These are phyloP conservation scores for Neurospora tetraspora DNA, from an alignment of 495 filamentous ascomycete genomes.

Conservation along the genomic window DNA sequence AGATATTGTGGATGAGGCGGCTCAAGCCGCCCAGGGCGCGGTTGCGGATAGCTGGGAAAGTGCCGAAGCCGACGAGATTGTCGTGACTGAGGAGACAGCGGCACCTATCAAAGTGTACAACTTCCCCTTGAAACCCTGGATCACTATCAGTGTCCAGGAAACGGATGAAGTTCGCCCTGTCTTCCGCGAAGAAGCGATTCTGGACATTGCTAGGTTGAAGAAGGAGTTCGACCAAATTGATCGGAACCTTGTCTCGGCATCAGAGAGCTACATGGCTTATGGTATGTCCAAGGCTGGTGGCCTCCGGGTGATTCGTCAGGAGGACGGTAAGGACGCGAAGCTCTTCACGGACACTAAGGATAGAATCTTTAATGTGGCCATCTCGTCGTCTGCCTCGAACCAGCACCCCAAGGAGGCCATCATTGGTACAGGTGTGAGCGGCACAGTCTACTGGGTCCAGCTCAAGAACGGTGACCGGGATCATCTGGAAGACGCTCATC, in stretches of 20 bases:
- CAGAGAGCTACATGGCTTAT: slow-evolving; percentile 87
- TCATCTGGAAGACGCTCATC: slow-evolving; percentile 56
- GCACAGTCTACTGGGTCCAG: slow-evolving; percentile 84
- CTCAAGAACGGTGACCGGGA: slow-evolving; percentile 63
- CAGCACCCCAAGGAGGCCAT: slow-evolving; percentile 57
- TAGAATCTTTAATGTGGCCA: slow-evolving; percentile 85
- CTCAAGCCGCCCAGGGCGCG: slow-evolving; percentile 31
- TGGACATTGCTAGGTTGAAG: slow-evolving; percentile 85
- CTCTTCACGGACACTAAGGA: slow-evolving; percentile 80
- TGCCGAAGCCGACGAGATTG: slow-evolving; percentile 59
- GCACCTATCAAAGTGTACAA: slow-evolving; percentile 72
- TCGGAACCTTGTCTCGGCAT: slow-evolving; percentile 80
- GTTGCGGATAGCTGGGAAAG: slow-evolving; percentile 73
- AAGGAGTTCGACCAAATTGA: slow-evolving; percentile 98
- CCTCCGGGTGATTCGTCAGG: slow-evolving; percentile 84
- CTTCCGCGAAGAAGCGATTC: slow-evolving; percentile 60
- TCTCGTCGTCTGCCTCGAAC: slow-evolving; percentile 51
- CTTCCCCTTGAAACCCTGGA: slow-evolving; percentile 93
- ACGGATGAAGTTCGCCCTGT: slow-evolving; percentile 36
- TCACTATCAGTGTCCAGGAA: slow-evolving; percentile 57
- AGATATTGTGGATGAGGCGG: slow-evolving; percentile 49
- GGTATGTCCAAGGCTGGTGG: slow-evolving; percentile 86
- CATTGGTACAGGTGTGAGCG: slow-evolving; percentile 85
- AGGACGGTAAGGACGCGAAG: slow-evolving; percentile 80
- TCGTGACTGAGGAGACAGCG: slow-evolving; percentile 55